These are phyloP conservation scores for Aspergillus ochraceus DNA, from an alignment of 2,329 filamentous ascomycete genomes.

Conservation along the genomic window DNA sequence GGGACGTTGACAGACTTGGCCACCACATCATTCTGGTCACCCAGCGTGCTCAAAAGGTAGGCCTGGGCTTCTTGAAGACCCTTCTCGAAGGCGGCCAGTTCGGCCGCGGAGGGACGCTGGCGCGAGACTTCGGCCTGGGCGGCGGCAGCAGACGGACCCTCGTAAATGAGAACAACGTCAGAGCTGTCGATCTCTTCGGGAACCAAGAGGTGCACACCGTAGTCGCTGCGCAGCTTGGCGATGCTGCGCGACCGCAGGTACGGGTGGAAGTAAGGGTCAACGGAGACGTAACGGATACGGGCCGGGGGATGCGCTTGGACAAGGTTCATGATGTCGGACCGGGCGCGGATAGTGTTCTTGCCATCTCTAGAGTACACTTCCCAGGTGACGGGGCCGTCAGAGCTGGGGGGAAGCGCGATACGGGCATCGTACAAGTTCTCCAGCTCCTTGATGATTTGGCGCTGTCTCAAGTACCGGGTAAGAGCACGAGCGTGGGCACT, in stretches of 20 bases:
- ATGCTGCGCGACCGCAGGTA: constrained; percentile 44
- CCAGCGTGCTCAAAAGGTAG: constrained; percentile 54
- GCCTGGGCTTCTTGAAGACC: constrained; percentile 60
- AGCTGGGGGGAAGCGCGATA: constrained; percentile 73
- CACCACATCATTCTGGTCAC: constrained; percentile 56
- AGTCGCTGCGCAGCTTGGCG: constrained; percentile 41
- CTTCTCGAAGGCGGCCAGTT: constrained; percentile 58
- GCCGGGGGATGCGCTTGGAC: constrained; percentile 50
- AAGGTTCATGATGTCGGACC: constrained; percentile 51
- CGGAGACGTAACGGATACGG: constrained; percentile 44
- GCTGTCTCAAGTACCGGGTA: constrained; percentile 82
- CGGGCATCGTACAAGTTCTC: constrained; percentile 80
- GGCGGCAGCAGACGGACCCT: constrained; percentile 44
- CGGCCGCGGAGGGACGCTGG: constrained; percentile 55
- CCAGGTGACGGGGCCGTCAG: constrained; percentile 73
- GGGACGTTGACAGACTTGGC: constrained; percentile 56
- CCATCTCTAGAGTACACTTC: constrained; percentile 84
- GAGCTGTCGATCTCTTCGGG: constrained; percentile 46
- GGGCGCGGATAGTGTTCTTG: constrained; percentile 64
- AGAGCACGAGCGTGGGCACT: constrained; percentile 80
- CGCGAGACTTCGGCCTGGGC: constrained; percentile 56
- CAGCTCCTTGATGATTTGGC: constrained; percentile 77
- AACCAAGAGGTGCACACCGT: constrained; percentile 50
- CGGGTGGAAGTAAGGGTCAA: constrained; percentile 52
- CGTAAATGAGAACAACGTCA: constrained; percentile 52